These are phyloP conservation scores for Euphorbia celastroides DNA, from an alignment of 441 rosid genomes.

Conservation along the genomic window DNA sequence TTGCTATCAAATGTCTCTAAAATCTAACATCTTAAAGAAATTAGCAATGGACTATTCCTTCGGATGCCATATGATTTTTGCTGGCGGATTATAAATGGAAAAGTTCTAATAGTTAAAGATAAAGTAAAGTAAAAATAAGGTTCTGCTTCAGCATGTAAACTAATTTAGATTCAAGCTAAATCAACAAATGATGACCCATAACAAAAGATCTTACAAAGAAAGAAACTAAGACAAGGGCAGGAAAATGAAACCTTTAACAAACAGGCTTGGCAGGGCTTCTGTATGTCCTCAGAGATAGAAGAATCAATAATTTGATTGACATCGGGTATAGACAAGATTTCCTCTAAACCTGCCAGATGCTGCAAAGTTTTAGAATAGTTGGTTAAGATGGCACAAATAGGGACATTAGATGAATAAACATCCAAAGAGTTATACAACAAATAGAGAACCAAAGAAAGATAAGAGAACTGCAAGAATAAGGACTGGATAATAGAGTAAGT, in stretches of 20 bases:
- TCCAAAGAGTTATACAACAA: not conserved
- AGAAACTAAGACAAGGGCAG: not conserved
- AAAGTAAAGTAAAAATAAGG: not conserved
- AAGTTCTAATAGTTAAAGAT: not conserved
- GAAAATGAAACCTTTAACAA: constrained; percentile 45
- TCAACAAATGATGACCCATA: constrained; percentile 3
- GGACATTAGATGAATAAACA: not conserved
- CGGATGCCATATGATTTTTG: not conserved
- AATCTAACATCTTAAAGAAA: not conserved
- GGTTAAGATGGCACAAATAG: constrained; percentile 13
- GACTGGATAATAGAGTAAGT: constrained; percentile 9
- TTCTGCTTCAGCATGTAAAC: not conserved
- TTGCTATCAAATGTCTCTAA: not conserved
- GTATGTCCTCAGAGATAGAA: constrained; percentile 48
- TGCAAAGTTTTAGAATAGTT: constrained; percentile 36
- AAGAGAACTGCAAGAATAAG: not conserved
- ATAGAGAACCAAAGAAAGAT: not conserved
- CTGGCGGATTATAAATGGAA: constrained; percentile 4
- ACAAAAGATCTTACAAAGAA: not conserved
- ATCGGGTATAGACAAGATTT: constrained; percentile 51
- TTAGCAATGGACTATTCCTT: not conserved
- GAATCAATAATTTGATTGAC: constrained; percentile 37
- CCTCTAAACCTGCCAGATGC: constrained; percentile 83
- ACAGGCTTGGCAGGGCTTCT: constrained; percentile 48
- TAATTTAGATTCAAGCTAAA: constrained; percentile 1